Evolutionary conservation across 2,329 filamentous ascomycete genomes (phyloP), one percentile per base, ranked within the genome.

Genomic region (Monosporascus sp.): DNA sequence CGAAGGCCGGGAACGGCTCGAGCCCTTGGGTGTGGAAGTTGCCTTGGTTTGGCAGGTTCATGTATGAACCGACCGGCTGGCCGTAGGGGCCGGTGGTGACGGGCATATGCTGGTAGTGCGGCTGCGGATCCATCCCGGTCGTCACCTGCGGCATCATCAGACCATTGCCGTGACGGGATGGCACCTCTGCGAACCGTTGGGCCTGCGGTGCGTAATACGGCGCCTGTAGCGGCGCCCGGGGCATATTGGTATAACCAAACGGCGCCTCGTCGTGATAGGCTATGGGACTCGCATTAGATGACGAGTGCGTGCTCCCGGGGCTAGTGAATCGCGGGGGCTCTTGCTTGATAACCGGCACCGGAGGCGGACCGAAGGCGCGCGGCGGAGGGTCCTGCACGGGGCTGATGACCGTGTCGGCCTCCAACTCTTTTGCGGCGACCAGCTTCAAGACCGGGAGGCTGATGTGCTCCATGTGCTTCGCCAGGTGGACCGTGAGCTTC

Each of bases 391-490:
- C 81, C 60, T 85, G 84, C 2, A 88, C 76, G 0, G 85, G 85
- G 63, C 84, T 88, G 68, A 88, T 85, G 58, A 87, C 76, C 22
- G 83, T 87, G 60, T 88, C 82, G 7, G 77, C 76, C 24, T 79
- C 75, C 18, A 86, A 71, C 48, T 77, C 74, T 56, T 72, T 76
- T 40, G 71, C 69, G 38, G 76, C 76, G 3, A 86, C 82, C 3
- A 86, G 74, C 17, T 75, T 73, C 52, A 96, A 75, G 35, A 96
- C 82, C 0, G 92, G 91, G 65, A 96, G 81, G 63, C 89, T 89
- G 65, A 96, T 88, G 60, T 91, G 85, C 70, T 96, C 91, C 91
- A 97, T 94, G 68, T 97, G 92, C 70, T 93, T 93, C 49, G 91
- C 91, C 67, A 96, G 73, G 71, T 96, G 92, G n/a, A 94, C 90